A percentile compares a stretch with the other conserved stretches of the same genome.
These are phyloP conservation scores for Camelina neglecta DNA, from an alignment of 345 rosid species.

Conservation along the genomic window DNA sequence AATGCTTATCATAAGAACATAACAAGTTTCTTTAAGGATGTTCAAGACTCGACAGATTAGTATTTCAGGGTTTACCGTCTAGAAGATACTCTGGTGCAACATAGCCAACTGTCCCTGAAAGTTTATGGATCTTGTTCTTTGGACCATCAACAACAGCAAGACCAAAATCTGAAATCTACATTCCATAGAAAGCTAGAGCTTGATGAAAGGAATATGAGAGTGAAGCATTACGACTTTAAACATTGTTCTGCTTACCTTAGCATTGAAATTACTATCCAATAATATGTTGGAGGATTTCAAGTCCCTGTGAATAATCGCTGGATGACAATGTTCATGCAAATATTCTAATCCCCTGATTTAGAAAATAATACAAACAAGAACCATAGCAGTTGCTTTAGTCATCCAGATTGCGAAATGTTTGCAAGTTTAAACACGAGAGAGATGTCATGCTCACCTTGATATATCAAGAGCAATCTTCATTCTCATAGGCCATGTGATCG, in stretches of 20 bases:
- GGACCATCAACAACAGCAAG: conserved; percentile 80
- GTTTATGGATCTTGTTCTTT: conserved; percentile 74
- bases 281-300: conserved; percentile 96
- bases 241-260: conserved; percentile 68
- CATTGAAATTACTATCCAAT: conserved; percentile 83
- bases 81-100: conserved; percentile 95
- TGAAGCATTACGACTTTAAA: not conserved
- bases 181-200: not conserved
- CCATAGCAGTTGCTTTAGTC: not conserved
- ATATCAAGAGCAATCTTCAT: conserved; percentile 93
- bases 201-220: conserved; percentile 16
- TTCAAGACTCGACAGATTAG: not conserved
- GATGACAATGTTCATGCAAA: conserved; percentile 90
- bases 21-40: not conserved
- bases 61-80: conserved; percentile 61
- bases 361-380: conserved; percentile 20
- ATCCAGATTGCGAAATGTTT: conserved; percentile 7
- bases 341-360: conserved; percentile 87
- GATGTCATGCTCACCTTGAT: conserved; percentile 61
- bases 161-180: conserved; percentile 96
- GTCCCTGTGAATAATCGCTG: conserved; percentile 95
- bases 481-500: conserved; percentile 83
- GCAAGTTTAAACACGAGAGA: not conserved
- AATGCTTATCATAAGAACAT: not conserved
- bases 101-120: conserved; percentile 95